Evolutionary conservation across 1,139 yeast genomes (phyloP).

Genomic region (Magnusiomyces fungicola): DNA sequence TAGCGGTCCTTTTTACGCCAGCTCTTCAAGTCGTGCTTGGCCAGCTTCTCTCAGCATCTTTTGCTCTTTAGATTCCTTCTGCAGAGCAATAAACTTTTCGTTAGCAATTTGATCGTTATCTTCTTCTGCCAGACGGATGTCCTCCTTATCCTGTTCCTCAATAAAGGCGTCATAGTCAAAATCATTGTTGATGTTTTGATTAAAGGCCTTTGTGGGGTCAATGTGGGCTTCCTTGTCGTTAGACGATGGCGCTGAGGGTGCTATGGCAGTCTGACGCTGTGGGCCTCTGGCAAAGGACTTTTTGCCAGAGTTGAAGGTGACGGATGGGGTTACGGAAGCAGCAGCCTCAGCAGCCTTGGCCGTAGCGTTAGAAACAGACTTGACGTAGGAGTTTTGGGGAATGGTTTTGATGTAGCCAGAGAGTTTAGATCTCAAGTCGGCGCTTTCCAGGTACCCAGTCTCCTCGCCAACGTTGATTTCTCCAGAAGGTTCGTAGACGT

Average conservation of each 20-base stretch:
- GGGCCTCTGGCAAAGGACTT: neutral
- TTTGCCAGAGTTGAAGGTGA: neutral
- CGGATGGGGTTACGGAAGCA: neutral
- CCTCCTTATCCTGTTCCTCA: slow-evolving; percentile 15
- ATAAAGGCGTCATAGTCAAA: slow-evolving; percentile 20
- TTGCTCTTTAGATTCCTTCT: neutral
- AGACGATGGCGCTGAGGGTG: neutral
- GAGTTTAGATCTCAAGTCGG: neutral
- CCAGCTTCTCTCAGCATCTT: neutral
- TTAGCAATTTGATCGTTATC: neutral
- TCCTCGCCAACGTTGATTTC: slow-evolving; percentile 6
- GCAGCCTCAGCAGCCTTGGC: slow-evolving; percentile 11
- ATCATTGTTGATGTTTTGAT: slow-evolving; percentile 17
- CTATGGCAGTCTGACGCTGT: neutral
- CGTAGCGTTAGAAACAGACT: neutral
- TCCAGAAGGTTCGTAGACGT: slow-evolving; percentile 10
- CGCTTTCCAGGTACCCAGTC: neutral
- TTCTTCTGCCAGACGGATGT: slow-evolving; percentile 2
- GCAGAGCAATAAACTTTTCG: neutral
- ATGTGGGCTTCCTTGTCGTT: too few species aligned
- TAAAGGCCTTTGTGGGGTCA: slow-evolving; percentile 12
- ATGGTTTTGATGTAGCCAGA: neutral
- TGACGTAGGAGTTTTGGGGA: neutral
- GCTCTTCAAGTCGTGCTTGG: neutral
- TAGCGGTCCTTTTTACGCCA: too few species aligned